Conservation (phyloP, 768 basidiomycete species). For the Pulveroboletus frians region DNA sequence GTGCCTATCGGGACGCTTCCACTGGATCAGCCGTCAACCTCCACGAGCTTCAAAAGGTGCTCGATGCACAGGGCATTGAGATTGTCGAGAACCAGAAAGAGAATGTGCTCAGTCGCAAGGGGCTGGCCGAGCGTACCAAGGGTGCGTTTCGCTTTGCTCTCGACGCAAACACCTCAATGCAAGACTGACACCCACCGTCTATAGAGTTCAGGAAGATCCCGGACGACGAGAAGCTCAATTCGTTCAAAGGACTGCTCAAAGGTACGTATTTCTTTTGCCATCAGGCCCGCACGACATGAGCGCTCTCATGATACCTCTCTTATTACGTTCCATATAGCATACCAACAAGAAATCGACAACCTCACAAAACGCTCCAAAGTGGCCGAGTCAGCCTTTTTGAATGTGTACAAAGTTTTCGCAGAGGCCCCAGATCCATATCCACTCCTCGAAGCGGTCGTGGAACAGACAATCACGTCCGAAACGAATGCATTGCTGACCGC, state of each 20-base stretch:
- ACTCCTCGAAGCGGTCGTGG: constrained; percentile 89
- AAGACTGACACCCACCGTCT: not conserved
- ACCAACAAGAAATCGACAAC: constrained; percentile 94
- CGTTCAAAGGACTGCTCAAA: constrained; percentile 89
- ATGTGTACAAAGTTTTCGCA: constrained; percentile 91
- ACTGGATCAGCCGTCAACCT: constrained; percentile 70
- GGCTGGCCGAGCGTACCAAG: constrained; percentile 92
- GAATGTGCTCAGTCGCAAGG: constrained; percentile 88
- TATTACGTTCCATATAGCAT: constrained; percentile 47
- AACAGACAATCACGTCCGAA: constrained; percentile 82
- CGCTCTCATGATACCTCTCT: no score
- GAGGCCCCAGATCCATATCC: constrained; percentile 99
- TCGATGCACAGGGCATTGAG: constrained; percentile 90
- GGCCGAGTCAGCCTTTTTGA: constrained; percentile 95
- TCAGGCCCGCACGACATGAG: not conserved
- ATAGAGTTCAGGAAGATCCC: constrained; percentile 95
- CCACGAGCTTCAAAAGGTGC: constrained; percentile 83
- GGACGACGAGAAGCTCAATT: constrained; percentile 80
- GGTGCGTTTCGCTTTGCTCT: constrained; percentile 39
- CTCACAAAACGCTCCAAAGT: constrained; percentile 89
- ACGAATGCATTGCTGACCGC: constrained; percentile 33
- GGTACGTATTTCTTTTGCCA: constrained; percentile 38
- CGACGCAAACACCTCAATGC: not conserved
- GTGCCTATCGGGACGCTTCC: not conserved
- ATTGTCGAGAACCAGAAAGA: constrained; percentile 99